Base-by-base conservation (phyloP, 306 rosid species). In the Quercus aquifolioides region DNA sequence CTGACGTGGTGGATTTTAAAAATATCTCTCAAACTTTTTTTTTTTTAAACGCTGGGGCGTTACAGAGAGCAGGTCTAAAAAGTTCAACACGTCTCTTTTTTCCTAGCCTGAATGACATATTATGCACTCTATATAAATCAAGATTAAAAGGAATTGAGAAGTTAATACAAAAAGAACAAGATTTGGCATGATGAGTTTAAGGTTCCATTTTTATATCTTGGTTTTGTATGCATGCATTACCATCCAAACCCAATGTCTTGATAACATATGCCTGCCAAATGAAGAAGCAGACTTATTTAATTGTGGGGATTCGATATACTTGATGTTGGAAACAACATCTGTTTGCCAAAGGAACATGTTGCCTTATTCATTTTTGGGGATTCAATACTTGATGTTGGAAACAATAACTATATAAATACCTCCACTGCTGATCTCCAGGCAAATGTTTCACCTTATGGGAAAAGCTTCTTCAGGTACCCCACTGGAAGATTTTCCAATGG, bases 271-370 rank as follows among this genome's bases (percentile, higher is more conserved):
- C 71, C 77, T 25, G 17, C 73, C 80, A 55, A 49, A 59, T 52
- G 30, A 88, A 1, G 64, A 62, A 3, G 81, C 23, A 1, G 69
- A 92, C 4, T 23, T 88, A 54, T 85, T 87, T 69, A 74, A 84
- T 31, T 88, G 90, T 43, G 97, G 97, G 26, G 94, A 92, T 74
- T 92, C 91, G 1, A 1, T 82, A 1, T 82, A 2, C 84, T 73
- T 55, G 97, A 92, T 54, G 23, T 14, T n/a, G 97, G 94, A 30
- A 92, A 88, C 77, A 86, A 88, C 71, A 60, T 35, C 41, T 12
- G 65, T 26, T 25, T 13, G 15, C 80, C 63, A 14, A 9, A 23
- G 23, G 70, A 63, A 19, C 80, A 52, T 51, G 55, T 31, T 63
- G 82, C 89, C 58, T 71, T 85, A 5, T 88, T 80, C 76, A n/a